Percentiles rank a stretch among this genome's conserved stretches.
These are phyloP conservation scores for Floccularia luteovirens DNA, from an alignment of 768 basidiomycete species.

Conservation along the genomic window DNA sequence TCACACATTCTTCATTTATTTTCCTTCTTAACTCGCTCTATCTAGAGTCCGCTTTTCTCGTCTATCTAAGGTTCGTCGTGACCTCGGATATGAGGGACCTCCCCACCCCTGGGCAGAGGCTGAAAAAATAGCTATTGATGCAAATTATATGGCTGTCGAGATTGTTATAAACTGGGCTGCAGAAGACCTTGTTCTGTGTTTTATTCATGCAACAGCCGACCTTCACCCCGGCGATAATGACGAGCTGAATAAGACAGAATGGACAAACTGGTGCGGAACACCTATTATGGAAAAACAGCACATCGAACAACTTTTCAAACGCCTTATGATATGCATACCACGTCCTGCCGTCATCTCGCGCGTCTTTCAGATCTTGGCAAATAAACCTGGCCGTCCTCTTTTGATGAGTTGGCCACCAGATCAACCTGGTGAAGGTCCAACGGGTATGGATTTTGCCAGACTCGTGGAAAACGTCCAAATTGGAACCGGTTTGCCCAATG, in stretches of 20 bases:
- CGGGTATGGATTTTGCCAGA: constrained; percentile 42
- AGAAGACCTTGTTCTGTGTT: constrained; percentile 81
- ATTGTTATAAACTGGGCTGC: constrained; percentile 89
- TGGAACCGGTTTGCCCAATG: constrained; percentile 36
- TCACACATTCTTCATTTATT: constrained; percentile 7
- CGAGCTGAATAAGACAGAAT: constrained; percentile 60
- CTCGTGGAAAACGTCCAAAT: constrained; percentile 67
- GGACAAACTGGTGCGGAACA: constrained; percentile 90
- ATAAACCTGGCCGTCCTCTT: constrained; percentile 46
- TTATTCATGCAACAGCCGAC: constrained; percentile 80
- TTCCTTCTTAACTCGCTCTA: constrained; percentile 10
- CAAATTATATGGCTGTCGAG: constrained; percentile 79
- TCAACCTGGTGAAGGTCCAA: constrained; percentile 33
- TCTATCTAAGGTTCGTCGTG: constrained; percentile 62
- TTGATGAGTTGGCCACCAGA: constrained; percentile 78
- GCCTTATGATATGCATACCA: constrained; percentile 48
- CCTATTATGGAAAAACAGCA: constrained; percentile 52
- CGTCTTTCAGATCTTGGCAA: constrained; percentile 75
- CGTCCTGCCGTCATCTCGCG: constrained; percentile 44
- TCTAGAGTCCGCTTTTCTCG: constrained; percentile 73
- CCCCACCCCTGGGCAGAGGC: constrained; percentile 49
- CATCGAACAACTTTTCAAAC: constrained; percentile 48
- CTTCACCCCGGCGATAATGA: constrained; percentile 66
- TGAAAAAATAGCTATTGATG: constrained; percentile 63
- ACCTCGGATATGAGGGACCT: constrained; percentile 62